Percentiles rank a stretch among this genome's conserved stretches.
phyloP scores from a whole-genome alignment of 768 basidiomycete genomes.

The Termitomyces titanicus region DNA sequence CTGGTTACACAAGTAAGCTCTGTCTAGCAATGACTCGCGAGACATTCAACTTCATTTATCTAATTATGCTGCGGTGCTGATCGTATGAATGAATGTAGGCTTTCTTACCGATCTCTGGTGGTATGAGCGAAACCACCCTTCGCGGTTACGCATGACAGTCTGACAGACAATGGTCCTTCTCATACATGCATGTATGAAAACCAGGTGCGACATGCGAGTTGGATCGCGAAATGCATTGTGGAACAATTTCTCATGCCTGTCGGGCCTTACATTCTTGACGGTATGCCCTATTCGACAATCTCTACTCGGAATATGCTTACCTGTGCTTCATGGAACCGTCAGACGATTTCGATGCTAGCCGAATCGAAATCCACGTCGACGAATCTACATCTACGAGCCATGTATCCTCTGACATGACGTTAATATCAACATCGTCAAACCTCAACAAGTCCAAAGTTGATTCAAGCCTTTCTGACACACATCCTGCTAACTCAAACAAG shows the following conservation, averaged over 20 bases:
- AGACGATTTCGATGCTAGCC: slow-evolving; percentile 15
- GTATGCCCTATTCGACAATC: slow-evolving; percentile 11
- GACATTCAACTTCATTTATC: background rate
- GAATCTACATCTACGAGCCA: background rate
- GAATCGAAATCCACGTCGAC: background rate
- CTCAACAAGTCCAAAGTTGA: background rate
- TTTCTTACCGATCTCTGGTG: slow-evolving; percentile 25
- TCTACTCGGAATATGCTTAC: background rate
- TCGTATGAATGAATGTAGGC: slow-evolving; percentile 12
- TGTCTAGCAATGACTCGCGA: background rate
- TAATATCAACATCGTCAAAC: background rate
- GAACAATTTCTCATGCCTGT: slow-evolving; percentile 34
- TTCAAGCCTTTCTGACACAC: background rate
- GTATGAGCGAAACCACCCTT: slow-evolving; percentile 13
- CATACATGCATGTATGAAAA: background rate
- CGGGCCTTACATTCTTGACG: slow-evolving; percentile 33
- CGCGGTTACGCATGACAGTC: background rate
- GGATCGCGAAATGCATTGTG: slow-evolving; percentile 31
- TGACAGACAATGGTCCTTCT: background rate
- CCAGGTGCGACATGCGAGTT: slow-evolving; percentile 34
- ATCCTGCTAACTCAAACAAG: background rate
- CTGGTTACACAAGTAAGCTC: slow-evolving; percentile 31
- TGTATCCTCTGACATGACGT: background rate
- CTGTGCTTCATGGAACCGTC: background rate
- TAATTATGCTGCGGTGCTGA: background rate